Evolutionary conservation across 306 rosid genomes (phyloP).

Genomic region (Vigna reflexopilosa): DNA sequence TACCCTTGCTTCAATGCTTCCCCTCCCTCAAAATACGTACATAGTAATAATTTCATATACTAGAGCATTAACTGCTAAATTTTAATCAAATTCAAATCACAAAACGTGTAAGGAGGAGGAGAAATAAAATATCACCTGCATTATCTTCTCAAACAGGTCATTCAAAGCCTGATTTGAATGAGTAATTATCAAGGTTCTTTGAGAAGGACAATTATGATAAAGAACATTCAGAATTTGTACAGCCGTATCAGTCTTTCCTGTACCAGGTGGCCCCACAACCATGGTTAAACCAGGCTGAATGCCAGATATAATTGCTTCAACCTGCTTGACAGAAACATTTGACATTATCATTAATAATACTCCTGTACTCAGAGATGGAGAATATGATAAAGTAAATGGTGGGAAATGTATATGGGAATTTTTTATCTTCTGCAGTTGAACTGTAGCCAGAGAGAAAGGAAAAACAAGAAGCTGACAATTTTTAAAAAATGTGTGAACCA

Average conservation of each 20-base stretch:
- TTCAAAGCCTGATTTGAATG: slow-evolving; percentile 98
- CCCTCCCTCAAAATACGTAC: slow-evolving; percentile 1
- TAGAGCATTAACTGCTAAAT: neutral
- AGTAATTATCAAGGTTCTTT: slow-evolving; percentile 94
- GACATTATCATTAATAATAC: slow-evolving; percentile 9
- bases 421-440: slow-evolving; percentile 1
- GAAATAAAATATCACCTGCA: slow-evolving; percentile 62
- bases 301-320: slow-evolving; percentile 92
- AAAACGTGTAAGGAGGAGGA: neutral
- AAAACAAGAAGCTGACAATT: neutral
- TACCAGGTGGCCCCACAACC: slow-evolving; percentile 99
- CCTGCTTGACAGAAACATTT: slow-evolving; percentile 52
- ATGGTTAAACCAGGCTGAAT: slow-evolving; percentile 96
- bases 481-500: slow-evolving; percentile 3
- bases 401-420: neutral
- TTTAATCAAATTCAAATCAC: neutral
- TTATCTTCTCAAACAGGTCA: slow-evolving; percentile 97
- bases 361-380: neutral
- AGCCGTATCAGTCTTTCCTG: slow-evolving; percentile 99
- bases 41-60: neutral
- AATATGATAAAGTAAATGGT: neutral
- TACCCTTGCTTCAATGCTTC: neutral
- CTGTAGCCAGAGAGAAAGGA: slow-evolving; percentile 23
- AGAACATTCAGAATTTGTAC: slow-evolving; percentile 96
- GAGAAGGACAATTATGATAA: slow-evolving; percentile 96